Base-by-base conservation (phyloP, 2,329 filamentous ascomycete genomes). In the Simplicillium sp. region DNA sequence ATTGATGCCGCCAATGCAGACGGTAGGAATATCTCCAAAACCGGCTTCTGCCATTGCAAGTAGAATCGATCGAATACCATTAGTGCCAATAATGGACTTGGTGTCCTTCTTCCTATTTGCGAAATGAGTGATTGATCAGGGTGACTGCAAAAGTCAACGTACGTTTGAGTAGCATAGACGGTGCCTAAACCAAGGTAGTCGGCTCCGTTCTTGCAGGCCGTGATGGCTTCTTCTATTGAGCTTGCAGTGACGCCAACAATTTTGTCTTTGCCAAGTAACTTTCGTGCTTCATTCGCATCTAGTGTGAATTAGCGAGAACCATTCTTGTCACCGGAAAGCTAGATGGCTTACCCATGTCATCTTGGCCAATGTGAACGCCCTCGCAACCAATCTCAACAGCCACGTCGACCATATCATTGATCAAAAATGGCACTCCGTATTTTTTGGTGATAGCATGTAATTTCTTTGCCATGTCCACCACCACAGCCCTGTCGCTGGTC, bases 371-470 rank as follows among this genome's bases (percentile, higher is more conserved):
- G 59, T 97, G 92, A 8, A 95, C 87, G 36, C 92, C 92, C 65
- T 96, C 90, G 43, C 86, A 92, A 11, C 80, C 85, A 34, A 89
- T 75, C 12, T 87, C 88, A 14, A 87, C 71, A 8, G 88, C 89
- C 18, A 97, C 86, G 57, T 95, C 89, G 6, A 96, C 76, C 11
- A 89, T 80, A 59, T 97, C 92, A 57, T 97, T 97, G 67, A 97
- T 88, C 41, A 97, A 68, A 43, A 97, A 73, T 25, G 90, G 90
- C 3, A 95, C 77, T 13, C 70, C 69, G 55, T 84, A 71, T 36
- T 68, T 67, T 48, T 68, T 68, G 15, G 87, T 90, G 46, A 92
- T 66, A 31, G 66, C 60, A 58, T 94, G 88, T 38, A 97, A 71
- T 49, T 67, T 71, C 51, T 71, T 73, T 13, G 82, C 89, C 34